phyloP scores from a whole-genome alignment of 1,284 basidiomycete species.

The Anthracocystis panici-leucophaei region DNA sequence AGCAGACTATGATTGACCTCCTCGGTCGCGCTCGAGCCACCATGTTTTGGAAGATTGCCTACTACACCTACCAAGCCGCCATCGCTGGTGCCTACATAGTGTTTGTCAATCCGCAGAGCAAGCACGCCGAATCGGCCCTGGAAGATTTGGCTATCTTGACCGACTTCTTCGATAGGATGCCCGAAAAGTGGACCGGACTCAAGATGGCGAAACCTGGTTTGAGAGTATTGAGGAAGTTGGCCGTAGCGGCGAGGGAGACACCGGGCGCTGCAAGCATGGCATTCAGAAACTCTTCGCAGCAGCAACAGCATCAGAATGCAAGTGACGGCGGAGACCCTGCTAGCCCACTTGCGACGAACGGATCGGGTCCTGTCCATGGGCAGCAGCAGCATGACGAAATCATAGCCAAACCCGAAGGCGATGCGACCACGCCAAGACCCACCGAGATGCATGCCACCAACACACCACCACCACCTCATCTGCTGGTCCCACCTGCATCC shows the following conservation, averaged over 20 bases:
- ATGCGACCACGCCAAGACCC: not conserved
- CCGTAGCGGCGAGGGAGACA: slow-evolving; percentile 38
- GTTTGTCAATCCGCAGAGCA: slow-evolving; percentile 41
- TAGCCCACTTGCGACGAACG: not conserved
- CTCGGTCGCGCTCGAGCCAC: slow-evolving; percentile 33
- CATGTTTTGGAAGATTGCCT: slow-evolving; percentile 53
- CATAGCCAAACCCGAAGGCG: not conserved
- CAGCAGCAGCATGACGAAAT: slow-evolving; percentile 2
- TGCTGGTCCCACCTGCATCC: not conserved
- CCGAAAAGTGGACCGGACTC: slow-evolving; percentile 42
- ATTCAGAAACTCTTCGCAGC: not conserved
- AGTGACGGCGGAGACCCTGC: not conserved
- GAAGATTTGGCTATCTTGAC: slow-evolving; percentile 40
- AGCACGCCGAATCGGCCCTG: slow-evolving; percentile 32
- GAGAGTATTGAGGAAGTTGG: slow-evolving; percentile 44
- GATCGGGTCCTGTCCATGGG: not conserved
- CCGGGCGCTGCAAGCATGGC: slow-evolving; percentile 38
- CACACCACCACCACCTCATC: slow-evolving; percentile 7
- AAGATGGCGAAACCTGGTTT: slow-evolving; percentile 44
- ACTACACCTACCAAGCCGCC: slow-evolving; percentile 47
- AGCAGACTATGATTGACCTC: slow-evolving; percentile 40
- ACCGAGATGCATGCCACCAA: not conserved
- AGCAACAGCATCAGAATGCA: not conserved
- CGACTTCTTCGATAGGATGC: slow-evolving; percentile 47
- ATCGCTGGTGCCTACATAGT: slow-evolving; percentile 46